Evolutionary conservation across 2,329 filamentous ascomycete species (phyloP).

Genomic region (Exserohilum turcica): DNA sequence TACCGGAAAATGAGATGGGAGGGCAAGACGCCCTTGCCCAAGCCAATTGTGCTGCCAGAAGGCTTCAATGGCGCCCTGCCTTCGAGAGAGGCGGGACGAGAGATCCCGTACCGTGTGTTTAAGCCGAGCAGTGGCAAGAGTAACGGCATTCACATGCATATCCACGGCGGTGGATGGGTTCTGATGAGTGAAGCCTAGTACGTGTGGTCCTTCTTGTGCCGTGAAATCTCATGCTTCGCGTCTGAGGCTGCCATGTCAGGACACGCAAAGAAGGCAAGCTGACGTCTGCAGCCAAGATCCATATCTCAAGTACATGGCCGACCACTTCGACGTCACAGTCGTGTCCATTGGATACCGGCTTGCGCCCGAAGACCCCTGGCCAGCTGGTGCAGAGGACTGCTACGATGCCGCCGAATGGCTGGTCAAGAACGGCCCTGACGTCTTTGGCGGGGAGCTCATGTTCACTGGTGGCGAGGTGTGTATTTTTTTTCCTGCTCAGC

Average conservation of each 20-base stretch:
- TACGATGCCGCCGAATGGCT: slow-evolving; percentile 62
- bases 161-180: slow-evolving; percentile 61
- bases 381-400: slow-evolving; percentile 61
- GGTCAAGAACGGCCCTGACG: slow-evolving; percentile 52
- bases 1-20: slow-evolving; percentile 61
- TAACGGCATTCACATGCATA: slow-evolving; percentile 59
- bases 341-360: slow-evolving; percentile 64
- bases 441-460: slow-evolving; percentile 51
- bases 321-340: slow-evolving; percentile 55
- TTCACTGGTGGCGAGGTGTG: slow-evolving; percentile 51
- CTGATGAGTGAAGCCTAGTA: slow-evolving; percentile 47
- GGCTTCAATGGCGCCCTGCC: slow-evolving; percentile 57
- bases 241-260: too few relatives aligned
- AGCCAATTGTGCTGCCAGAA: slow-evolving; percentile 52
- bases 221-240: not conserved
- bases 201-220: not conserved
- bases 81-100: slow-evolving; percentile 57
- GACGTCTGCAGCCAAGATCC: slow-evolving; percentile 50
- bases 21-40: slow-evolving; percentile 59
- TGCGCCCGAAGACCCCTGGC: slow-evolving; percentile 64
- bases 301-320: slow-evolving; percentile 57
- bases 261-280: not conserved
- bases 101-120: slow-evolving; percentile 60
- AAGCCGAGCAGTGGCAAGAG: slow-evolving; percentile 53
- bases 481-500: slow-evolving; percentile 13